These are phyloP conservation scores for Malassezia equina DNA, from an alignment of 1,284 basidiomycete genomes.

Conservation along the genomic window DNA sequence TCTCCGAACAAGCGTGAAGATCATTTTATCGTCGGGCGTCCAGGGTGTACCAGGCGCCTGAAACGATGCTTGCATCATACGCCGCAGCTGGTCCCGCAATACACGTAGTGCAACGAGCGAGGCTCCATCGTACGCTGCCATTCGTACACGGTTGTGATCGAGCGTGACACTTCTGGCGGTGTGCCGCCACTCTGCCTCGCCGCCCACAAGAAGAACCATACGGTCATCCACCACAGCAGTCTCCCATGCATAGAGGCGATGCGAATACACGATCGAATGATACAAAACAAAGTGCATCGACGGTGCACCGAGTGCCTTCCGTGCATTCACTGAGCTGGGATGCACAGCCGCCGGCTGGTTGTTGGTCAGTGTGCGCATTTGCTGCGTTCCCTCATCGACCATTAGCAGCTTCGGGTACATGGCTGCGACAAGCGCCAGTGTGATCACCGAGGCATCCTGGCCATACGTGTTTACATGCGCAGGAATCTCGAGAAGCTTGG, in stretches of 20 bases:
- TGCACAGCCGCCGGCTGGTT: conserved; percentile 76
- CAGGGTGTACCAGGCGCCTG: conserved; percentile 15
- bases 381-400: conserved; percentile 55
- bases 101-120: conserved; percentile 69
- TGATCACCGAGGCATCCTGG: conserved; percentile 57
- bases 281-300: conserved; percentile 30
- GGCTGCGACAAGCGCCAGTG: conserved; percentile 73
- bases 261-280: conserved; percentile 62
- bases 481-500: conserved; percentile 64
- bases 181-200: conserved; percentile 82
- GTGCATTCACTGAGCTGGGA: conserved; percentile 56
- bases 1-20: conserved; percentile 4
- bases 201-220: conserved; percentile 72
- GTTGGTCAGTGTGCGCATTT: conserved; percentile 75
- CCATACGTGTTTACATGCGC: conserved; percentile 63
- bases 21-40: background rate
- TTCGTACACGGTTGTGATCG: conserved; percentile 74
- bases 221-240: conserved; percentile 78
- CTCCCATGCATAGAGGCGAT: conserved; percentile 89
- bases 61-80: conserved; percentile 55
- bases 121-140: conserved; percentile 57
- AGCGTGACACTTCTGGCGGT: conserved; percentile 63
- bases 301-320: conserved; percentile 7
- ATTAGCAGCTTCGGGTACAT: conserved; percentile 83
- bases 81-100: conserved; percentile 61